Evolutionary conservation across 208 protist species (phyloP), one percentile per base, ranked within the genome.

Genomic region (Naegleria lovaniensis): DNA sequence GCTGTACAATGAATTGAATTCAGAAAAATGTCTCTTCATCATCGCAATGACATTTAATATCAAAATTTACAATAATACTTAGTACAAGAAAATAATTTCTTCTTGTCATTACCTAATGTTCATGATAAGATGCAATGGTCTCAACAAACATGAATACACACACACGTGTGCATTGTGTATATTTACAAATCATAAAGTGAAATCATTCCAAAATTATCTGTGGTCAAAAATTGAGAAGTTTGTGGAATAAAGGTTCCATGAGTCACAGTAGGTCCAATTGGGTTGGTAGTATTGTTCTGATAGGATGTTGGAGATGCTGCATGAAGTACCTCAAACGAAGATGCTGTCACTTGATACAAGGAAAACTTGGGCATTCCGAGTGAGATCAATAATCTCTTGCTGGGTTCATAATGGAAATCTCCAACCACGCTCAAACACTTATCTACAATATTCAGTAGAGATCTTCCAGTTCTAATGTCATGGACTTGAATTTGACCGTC

Each of bases 401-500:
- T 7, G n/a, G 11, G 38, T 15, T 86, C 83, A 86, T 51, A 86
- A 51, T 6, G 4, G n/a, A 86, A 51, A 86, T 86, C 83, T n/a
- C 83, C 83, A 86, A 86, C 29, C 0, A n/a, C 6, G 5, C 11
- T 51, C 38, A 40, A 22, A 33, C 3, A 7, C 36, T 19, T 19
- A 29, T 89, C 85, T 25, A 55, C 3, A 29, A 67, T 38, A 5
- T 29, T 22, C 13, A 89, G 0, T 38, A 89, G 40, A 41, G 13
- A 29, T 41, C 39, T 89, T n/a, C 85, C 85, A 4, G 25, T 75
- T 67, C 85, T 33, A 41, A 67, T 89, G 25, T 89, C 85, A 67
- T 89, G 85, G n/a, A 89, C 41, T 67, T 89, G 43, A 25, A 89
- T 67, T 16, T 11, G 36, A 9, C 85, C 85, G 40, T 89, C 85